A percentile compares a stretch with the other conserved stretches of the same genome.
These are phyloP conservation scores for Phytophthora nicotianae DNA, from an alignment of 352 stramenopile species.

Conservation along the genomic window DNA sequence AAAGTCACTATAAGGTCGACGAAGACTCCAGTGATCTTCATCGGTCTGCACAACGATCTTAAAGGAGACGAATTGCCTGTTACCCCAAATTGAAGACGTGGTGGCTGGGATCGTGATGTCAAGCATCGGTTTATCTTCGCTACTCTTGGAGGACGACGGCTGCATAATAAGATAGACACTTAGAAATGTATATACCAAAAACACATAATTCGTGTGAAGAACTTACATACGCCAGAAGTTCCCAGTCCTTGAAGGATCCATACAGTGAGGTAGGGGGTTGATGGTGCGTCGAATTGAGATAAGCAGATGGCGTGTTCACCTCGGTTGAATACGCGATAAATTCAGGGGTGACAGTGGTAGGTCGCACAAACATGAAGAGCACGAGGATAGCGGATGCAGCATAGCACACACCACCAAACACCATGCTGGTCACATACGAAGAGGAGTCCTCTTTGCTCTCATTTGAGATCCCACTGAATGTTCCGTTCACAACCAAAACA, in stretches of 20 bases:
- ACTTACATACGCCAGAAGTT: constrained; percentile 30
- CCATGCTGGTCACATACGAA: constrained; percentile 22
- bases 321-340: constrained; percentile 50
- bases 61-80: constrained; percentile 74
- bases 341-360: constrained; percentile 58
- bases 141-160: constrained; percentile 26
- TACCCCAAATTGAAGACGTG: constrained; percentile 72
- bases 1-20: constrained; percentile 74
- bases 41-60: constrained; percentile 78
- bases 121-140: constrained; percentile 39
- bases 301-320: constrained; percentile 63
- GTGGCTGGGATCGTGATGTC: constrained; percentile 68
- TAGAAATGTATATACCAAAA: too few species aligned
- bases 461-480: constrained; percentile 11
- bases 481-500: constrained; percentile 48
- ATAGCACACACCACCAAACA: constrained; percentile 49
- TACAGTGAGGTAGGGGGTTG: constrained; percentile 53
- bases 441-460: background rate
- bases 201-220: background rate
- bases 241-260: constrained; percentile 59
- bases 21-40: constrained; percentile 69
- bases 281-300: constrained; percentile 53
- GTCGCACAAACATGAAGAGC: constrained; percentile 50
- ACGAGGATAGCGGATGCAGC: constrained; percentile 47
- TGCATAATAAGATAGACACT: constrained; percentile 14